Conservation (phyloP, 768 basidiomycete genomes). For the Aureoboletus auriporus region DNA sequence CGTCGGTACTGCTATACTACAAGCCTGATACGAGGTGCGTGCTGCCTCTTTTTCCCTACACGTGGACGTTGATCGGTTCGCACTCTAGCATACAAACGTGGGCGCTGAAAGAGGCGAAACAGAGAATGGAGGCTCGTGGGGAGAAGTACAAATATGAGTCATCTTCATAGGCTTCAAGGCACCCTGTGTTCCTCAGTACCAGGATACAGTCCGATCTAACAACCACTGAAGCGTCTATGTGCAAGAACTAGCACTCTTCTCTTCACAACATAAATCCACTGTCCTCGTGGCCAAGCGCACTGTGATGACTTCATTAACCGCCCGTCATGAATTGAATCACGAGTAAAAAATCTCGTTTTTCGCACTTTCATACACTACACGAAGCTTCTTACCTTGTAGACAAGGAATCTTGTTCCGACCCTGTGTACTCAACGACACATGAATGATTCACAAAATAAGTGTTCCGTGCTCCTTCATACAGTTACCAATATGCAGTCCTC, state of each 20-base stretch:
- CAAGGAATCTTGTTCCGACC: too few species aligned
- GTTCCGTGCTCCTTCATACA: too few species aligned
- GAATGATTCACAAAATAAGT: too few species aligned
- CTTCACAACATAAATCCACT: background rate
- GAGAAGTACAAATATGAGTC: conserved; percentile 85
- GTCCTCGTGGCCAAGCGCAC: background rate
- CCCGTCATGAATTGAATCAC: too few species aligned
- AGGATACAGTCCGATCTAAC: background rate
- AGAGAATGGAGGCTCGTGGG: conserved; percentile 88
- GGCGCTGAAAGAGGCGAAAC: conserved; percentile 88
- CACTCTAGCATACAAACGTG: conserved; percentile 78
- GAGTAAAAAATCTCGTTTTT: too few species aligned
- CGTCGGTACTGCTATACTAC: conserved; percentile 76
- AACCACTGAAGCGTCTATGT: too few species aligned
- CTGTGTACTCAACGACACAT: too few species aligned
- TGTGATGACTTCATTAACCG: too few species aligned
- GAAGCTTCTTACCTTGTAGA: too few species aligned
- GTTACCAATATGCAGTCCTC: too few species aligned
- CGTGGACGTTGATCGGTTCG: background rate
- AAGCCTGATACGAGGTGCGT: conserved; percentile 90
- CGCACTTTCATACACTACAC: too few species aligned
- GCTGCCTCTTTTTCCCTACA: background rate
- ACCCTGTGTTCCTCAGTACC: conserved; percentile 6
- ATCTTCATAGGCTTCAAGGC: conserved; percentile 29
- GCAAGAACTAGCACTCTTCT: too few species aligned